phyloP scores from a whole-genome alignment of 169 alveolate species.

The Toxoplasma gondii region DNA sequence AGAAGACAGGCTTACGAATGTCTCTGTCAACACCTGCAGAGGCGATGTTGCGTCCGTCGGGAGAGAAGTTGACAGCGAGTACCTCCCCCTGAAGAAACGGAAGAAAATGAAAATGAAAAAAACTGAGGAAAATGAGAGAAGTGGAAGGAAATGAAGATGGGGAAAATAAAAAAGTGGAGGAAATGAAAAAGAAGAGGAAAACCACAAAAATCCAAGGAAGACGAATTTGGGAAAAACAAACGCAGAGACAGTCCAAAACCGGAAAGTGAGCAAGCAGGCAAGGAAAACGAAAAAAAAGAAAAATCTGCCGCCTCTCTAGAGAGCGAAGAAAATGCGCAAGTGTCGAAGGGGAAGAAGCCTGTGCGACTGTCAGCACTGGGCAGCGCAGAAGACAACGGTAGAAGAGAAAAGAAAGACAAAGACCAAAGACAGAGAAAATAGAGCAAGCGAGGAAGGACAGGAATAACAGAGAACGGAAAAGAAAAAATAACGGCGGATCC shows the following conservation, averaged over 20 bases:
- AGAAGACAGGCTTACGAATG: conserved; percentile 54
- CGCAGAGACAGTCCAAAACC: too few species aligned
- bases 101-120: neutral
- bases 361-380: neutral
- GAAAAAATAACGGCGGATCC: neutral
- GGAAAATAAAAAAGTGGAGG: neutral
- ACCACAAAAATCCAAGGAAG: too few species aligned
- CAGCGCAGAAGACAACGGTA: neutral
- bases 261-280: too few species aligned
- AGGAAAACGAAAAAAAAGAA: too few species aligned
- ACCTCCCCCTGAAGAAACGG: conserved; percentile 78
- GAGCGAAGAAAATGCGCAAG: neutral
- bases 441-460: neutral
- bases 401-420: neutral
- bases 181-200: neutral
- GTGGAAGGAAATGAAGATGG: neutral
- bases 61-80: conserved; percentile 81
- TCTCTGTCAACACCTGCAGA: conserved; percentile 82
- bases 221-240: too few species aligned
- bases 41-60: conserved; percentile 84
- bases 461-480: neutral
- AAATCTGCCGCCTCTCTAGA: neutral
- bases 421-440: neutral
- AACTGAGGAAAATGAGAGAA: neutral
- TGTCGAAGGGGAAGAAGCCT: neutral